Evolutionary conservation across 805 yeast species (phyloP), one percentile per base, ranked within the genome.

Genomic region (Clavispora carvajalis): DNA sequence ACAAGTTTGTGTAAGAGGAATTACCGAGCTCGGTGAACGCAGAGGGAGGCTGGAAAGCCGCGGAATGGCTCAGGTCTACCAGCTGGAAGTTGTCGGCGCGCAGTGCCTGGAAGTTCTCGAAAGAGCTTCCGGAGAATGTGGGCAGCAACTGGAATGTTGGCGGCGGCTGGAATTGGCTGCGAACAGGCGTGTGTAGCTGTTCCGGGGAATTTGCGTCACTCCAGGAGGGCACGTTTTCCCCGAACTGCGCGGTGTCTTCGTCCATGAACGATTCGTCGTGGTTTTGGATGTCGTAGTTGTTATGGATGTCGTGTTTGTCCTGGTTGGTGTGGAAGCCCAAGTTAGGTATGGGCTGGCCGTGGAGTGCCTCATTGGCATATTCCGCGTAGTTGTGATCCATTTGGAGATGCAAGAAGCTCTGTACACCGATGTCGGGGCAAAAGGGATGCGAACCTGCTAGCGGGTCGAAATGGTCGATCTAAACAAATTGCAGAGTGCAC

Each of bases 1-100:
- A 62, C 33, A 69, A 51, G 43, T 69, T 67, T 9, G 72, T 63
- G 40, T 57, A 65, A 47, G 71, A 63, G 42, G 53, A 52, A 48
- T 69, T 69, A 47, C 60, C 61, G 45, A 69, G 53, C 40, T 64
- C 65, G 12, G 73, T 68, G 49, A 69, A 68, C n/a, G 51, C 57
- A 5, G 62, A 51, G 1, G 73, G 73, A 4, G 74, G 74, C 38
- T 60, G 63, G 47, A 67, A 69, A 36, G 50, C 53, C 41, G 64
- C 48, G 6, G 51, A 47, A 34, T 41, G 37, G 35, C 53, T 52
- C 33, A 65, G 58, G 44, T 68, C 74, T 24, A 69, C 60, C 39
- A 67, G 63, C 34, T 66, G 62, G 46, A 65, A 63, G 40, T 62
- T 57, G 28, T 41, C 42, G n/a, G 49, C 49, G 33, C 40, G 25